These are phyloP conservation scores for Allantophomopsis cytisporea DNA, from an alignment of 2,329 filamentous ascomycete genomes.

Conservation along the genomic window DNA sequence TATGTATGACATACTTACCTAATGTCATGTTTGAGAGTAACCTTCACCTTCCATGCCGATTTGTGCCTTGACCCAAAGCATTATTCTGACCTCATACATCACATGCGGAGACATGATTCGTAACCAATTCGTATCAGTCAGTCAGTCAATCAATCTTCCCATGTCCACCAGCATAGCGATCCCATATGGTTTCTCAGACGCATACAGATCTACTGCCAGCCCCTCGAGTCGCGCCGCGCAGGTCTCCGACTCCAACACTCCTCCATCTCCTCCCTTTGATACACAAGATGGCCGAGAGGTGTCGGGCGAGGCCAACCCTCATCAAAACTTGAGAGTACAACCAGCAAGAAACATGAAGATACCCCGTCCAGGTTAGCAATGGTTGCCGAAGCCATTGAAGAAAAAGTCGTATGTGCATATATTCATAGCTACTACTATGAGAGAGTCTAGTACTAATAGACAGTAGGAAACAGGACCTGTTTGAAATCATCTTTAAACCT, in stretches of 20 bases:
- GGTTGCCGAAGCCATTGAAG: slow-evolving; percentile 64
- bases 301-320: slow-evolving; percentile 7
- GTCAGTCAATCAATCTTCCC: no score
- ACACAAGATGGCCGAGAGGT: slow-evolving; percentile 4
- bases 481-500: slow-evolving; percentile 50
- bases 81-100: no score
- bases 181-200: no score
- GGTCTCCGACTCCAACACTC: slow-evolving; percentile 34
- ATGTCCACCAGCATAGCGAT: no score
- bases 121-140: no score
- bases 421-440: slow-evolving; percentile 6
- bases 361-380: slow-evolving; percentile 53
- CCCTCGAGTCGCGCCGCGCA: slow-evolving; percentile 3
- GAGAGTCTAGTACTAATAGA: slow-evolving; percentile 5
- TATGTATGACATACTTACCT: no score
- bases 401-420: slow-evolving; percentile 60
- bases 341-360: slow-evolving; percentile 21
- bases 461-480: slow-evolving; percentile 63
- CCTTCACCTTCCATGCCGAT: no score
- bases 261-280: slow-evolving; percentile 42
- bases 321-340: slow-evolving; percentile 2
- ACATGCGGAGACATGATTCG: no score
- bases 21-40: no score
- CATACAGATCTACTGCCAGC: no score
- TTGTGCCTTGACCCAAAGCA: no score